Base-by-base conservation (phyloP, 768 basidiomycete species). In the Tricholoma flavovirens region DNA sequence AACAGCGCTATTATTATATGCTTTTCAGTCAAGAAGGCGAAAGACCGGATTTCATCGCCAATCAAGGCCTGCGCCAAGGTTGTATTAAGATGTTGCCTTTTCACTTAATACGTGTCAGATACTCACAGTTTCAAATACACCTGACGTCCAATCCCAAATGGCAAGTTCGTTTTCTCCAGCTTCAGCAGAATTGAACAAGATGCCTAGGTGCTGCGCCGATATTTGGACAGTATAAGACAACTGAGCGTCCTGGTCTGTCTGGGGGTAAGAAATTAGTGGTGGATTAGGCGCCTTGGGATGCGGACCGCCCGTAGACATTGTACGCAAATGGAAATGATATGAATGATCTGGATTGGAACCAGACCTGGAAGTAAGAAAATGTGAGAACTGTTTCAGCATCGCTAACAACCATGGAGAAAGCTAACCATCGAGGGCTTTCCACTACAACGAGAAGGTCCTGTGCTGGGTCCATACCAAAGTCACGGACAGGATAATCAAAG, bases 81-180 rank as follows among this genome's bases (percentile, higher is more conserved):
- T 17, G 14, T 4, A 54, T 48, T 46, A 49, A 45, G 5, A 19
- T 5, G 30, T 42, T 56, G 21, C 49, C 43, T n/a, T 19, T 32
- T 26, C 35, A 49, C 14, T 35, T 42, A 19, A 54, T 29, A 24
- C 32, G 36, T 21, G 24, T 29, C 5, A 19, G 45, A 51, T 30
- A 71, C 80, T 72, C 61, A 88, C 86, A 59, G 78, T 56, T 60
- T 82, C 64, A 6, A 72, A 64, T 9, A 66, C 60, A 5, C 83
- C 83, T 4, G 78, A 82, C 63, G 79, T 81, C 87, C 86, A 88
- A 54, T 88, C 77, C 85, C 84, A 88, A 19, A 85, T 69, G 21
- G 78, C 68, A 11, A 87, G 64, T 59, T 83, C 79, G 29, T 74
- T 78, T 46, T 71, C 71, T 32, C 64, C 63, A 6, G 54, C 56